Base-by-base conservation (phyloP, 2,329 filamentous ascomycete genomes). In the Penicillium sp. region DNA sequence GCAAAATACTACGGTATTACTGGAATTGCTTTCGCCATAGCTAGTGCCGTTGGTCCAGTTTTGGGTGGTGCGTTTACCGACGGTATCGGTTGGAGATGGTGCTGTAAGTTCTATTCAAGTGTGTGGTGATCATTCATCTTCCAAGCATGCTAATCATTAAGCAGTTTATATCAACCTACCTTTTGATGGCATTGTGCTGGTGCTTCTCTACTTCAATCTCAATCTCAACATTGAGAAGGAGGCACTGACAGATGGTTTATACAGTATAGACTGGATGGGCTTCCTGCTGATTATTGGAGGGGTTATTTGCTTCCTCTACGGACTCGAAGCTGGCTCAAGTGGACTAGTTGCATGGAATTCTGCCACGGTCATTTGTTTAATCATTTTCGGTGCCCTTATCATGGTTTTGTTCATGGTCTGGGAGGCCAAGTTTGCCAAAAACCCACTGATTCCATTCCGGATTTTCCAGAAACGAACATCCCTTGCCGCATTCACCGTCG, bases 221-320 rank as follows among this genome's bases (percentile, higher is more conserved):
- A 60, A 60, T 28, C 7, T 56, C 13, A 17, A 50, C 2, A 47
- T 22, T 13, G 37, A 57, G 22, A 62, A 51, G 28, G 51, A 56
- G 30, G 30, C 60, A 3, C 4, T 62, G 3, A 53, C 28, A 12
- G 15, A 53, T 28, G 56, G 60, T 0, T 38, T 62, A 7, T 19
- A 38, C 26, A 53, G 35, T 15, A 47, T 62, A 28, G 60, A 62
- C 37, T 62, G 60, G 60, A 59, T 56, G 28, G 60, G 60, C 8
- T 62, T 56, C 19, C 26, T 62, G 3, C 37, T 62, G 6, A 62
- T 62, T 17, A 59, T 62, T 19, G 60, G 60, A 10, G 60, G 60
- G 2, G 49, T 53, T 1, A 53, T 62, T 15, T 62, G 60, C 53
- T 59, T 62, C 19, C 47, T 62, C 9, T 62, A 62, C 19, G 60